Base-by-base conservation (phyloP, 2,329 filamentous ascomycete species). In the Calonectria montana region DNA sequence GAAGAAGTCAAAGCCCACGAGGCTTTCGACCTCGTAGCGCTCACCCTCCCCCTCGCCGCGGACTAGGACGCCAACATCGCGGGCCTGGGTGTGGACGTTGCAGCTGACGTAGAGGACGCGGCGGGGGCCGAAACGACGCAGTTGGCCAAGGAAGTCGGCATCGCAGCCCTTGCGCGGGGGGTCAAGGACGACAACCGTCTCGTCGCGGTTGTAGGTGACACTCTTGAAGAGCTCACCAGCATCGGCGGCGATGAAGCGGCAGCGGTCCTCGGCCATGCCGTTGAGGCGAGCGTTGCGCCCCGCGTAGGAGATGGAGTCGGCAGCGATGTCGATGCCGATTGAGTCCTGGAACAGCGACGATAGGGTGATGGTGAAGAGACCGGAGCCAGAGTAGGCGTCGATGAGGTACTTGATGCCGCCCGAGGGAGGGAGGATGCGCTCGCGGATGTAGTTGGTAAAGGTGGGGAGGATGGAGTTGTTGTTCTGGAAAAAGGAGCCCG, bases 401-500 rank as follows among this genome's bases (percentile, higher is more conserved):
- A 99, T 96, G 53, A 99, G 92, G 85, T 97, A 95, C 78, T 93
- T 94, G 84, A 98, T 92, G 64, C 77, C 78, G 63, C 82, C 78
- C 39, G 79, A 69, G 3, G 88, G 84, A 0, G 91, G 92, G 2
- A 96, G 87, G 79, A 96, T 94, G 83, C 93, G 90, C 43, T 93
- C 88, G 74, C 95, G 94, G 81, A 98, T 94, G 86, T 97, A 98
- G 76, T 91, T 89, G 16, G 95, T 97, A 84, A 98, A 97, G 18
- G 87, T 85, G 35, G 94, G 91, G 27, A 99, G 92, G 84, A 99
- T 98, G 67, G 95, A 97, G 87, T 98, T 98, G 89, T 99, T 99
- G 88, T 99, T 99, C 82, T 99, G 97, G 90, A 99, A 99, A 87
- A 99, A 99, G 65, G 94, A 92, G 71, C 96, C 96, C 13, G 97